phyloP scores from a whole-genome alignment of 1,139 yeast genomes.

The Kodamaea fungicola region DNA sequence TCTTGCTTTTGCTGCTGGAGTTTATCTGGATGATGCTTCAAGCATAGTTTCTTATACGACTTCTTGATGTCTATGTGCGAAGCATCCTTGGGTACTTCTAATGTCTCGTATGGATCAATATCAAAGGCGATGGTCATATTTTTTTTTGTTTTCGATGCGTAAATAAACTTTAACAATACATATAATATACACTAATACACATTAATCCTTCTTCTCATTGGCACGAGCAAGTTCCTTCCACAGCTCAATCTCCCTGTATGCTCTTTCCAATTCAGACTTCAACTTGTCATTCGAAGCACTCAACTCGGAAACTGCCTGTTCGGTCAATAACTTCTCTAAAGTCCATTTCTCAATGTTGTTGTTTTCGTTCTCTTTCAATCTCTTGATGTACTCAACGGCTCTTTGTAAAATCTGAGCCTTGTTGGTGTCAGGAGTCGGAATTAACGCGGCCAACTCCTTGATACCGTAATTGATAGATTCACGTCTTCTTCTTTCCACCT shows the following conservation, averaged over 20 bases:
- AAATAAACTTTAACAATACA: conserved; percentile 7
- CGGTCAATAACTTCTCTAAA: conserved; percentile 83
- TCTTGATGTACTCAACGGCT: conserved; percentile 85
- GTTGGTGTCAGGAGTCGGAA: conserved; percentile 88
- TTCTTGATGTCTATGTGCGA: conserved; percentile 59
- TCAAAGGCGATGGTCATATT: conserved; percentile 45
- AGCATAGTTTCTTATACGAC: conserved; percentile 68
- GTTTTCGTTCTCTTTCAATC: conserved; percentile 84
- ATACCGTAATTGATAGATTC: conserved; percentile 90
- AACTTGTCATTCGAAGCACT: conserved; percentile 75
- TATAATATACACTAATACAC: conserved; percentile 5
- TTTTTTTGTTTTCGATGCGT: neutral
- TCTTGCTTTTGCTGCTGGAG: conserved; percentile 31
- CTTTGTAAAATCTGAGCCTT: conserved; percentile 86
- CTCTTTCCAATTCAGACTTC: conserved; percentile 77
- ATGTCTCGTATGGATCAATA: conserved; percentile 63
- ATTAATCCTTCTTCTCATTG: conserved; percentile 19
- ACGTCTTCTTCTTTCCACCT: conserved; percentile 94
- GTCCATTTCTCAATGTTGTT: conserved; percentile 92
- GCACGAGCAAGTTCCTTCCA: conserved; percentile 54
- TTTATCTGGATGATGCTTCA: conserved; percentile 80
- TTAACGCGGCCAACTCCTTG: conserved; percentile 71
- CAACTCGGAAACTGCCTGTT: conserved; percentile 83
- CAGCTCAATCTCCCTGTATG: conserved; percentile 88
- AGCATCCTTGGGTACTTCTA: conserved; percentile 41